A percentile compares a stretch with the other conserved stretches of the same genome.
These are phyloP conservation scores for Dinochytrium kinnereticum DNA, from an alignment of 371 early-diverging fungal genomes.

Conservation along the genomic window DNA sequence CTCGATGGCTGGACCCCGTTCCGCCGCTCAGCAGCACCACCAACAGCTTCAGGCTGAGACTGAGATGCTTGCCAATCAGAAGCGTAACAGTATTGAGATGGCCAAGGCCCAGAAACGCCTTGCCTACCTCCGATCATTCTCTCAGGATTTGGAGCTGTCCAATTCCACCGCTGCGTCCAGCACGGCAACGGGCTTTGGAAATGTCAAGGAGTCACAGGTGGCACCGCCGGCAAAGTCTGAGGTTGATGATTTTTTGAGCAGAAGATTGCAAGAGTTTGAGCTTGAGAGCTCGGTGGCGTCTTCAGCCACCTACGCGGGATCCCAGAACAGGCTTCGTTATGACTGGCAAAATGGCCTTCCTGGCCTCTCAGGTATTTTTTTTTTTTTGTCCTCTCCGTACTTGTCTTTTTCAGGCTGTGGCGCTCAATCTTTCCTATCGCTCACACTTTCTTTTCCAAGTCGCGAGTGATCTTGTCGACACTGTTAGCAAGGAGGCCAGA, in stretches of 20 bases:
- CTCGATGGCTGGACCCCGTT: not conserved
- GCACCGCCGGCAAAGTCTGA: not conserved
- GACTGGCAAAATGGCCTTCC: not conserved
- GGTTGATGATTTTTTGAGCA: not conserved
- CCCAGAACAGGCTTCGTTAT: not conserved
- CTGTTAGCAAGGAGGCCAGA: not conserved
- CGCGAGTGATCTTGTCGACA: not conserved
- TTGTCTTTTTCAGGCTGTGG: not conserved
- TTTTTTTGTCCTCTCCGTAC: not conserved
- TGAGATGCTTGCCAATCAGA: not conserved
- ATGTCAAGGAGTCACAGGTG: too few species aligned
- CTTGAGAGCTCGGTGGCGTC: not conserved
- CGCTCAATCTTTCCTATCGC: not conserved
- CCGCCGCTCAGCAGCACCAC: not conserved
- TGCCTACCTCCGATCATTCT: not conserved
- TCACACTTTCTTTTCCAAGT: not conserved
- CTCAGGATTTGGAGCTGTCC: not conserved
- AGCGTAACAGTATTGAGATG: not conserved
- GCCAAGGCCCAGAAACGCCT: not conserved
- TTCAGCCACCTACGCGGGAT: not conserved
- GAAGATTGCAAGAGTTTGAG: not conserved
- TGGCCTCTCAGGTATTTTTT: not conserved
- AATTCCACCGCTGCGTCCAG: not conserved
- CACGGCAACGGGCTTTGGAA: not conserved
- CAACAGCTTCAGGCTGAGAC: not conserved